Evolutionary conservation across 2,329 filamentous ascomycete species (phyloP).

Genomic region (Sphaerulina vaccinii): DNA sequence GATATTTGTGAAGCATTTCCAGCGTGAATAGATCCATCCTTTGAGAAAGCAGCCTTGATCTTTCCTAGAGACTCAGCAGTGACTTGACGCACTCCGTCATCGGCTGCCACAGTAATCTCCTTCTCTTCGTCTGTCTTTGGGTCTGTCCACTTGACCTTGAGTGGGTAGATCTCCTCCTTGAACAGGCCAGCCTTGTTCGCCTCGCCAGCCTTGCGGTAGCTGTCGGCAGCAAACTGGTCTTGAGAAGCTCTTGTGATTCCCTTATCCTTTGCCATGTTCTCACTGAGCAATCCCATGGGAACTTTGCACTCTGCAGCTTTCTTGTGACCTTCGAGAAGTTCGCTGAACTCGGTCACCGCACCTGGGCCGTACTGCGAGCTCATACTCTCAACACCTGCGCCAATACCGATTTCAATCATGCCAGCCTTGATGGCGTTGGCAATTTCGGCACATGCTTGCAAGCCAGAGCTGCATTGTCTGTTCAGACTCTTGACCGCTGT

Average conservation of each 20-base stretch:
- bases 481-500: slow-evolving; percentile 87
- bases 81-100: slow-evolving; percentile 84
- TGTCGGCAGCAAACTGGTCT: slow-evolving; percentile 90
- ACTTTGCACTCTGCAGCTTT: slow-evolving; percentile 96
- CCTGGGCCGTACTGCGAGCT: slow-evolving; percentile 82
- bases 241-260: slow-evolving; percentile 69
- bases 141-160: slow-evolving; percentile 84
- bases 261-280: slow-evolving; percentile 89
- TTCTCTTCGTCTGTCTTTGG: slow-evolving; percentile 85
- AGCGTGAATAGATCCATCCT: slow-evolving; percentile 90
- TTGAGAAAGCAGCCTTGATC: slow-evolving; percentile 85
- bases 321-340: slow-evolving; percentile 75
- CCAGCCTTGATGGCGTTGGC: slow-evolving; percentile 87
- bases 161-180: slow-evolving; percentile 82
- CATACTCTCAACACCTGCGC: slow-evolving; percentile 97
- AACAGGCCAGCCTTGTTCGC: slow-evolving; percentile 90
- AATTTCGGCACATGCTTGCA: slow-evolving; percentile 90
- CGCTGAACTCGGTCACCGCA: slow-evolving; percentile 90
- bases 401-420: slow-evolving; percentile 94
- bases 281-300: slow-evolving; percentile 89
- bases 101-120: slow-evolving; percentile 76
- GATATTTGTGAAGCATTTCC: slow-evolving; percentile 96
- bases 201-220: slow-evolving; percentile 83
- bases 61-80: slow-evolving; percentile 86
- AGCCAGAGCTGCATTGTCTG: slow-evolving; percentile 88